Base-by-base conservation (phyloP, 192 early-diverging fungal genomes). In the Podila epicladia region DNA sequence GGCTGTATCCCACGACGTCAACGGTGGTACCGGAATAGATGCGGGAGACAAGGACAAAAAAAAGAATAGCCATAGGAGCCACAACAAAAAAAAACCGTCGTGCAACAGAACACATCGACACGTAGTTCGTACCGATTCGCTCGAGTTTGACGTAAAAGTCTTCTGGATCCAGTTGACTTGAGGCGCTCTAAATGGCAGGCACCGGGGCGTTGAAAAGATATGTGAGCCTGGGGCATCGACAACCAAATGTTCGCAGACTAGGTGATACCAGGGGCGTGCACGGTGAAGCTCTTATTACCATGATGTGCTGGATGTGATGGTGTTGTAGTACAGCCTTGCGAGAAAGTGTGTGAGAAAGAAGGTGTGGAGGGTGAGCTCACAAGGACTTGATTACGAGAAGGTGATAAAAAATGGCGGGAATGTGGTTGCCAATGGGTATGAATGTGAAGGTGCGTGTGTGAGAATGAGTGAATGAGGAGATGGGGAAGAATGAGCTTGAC, bases 91-190 rank as follows among this genome's bases (percentile, higher is more conserved):
- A 32, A 31, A 55, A 38, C 22, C 22, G 64, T 22, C 50, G 41
- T 38, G 29, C 24, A 37, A 65, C 19, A 29, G 28, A 58, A 9
- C 6, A 66, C 26, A 24, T 45, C 11, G 41, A 45, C 41, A 45
- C 41, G 41, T 45, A 45, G 13, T 45, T 55, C 6, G 26, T 75
- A 85, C 91, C 91, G 72, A 92, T 91, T 33, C 87, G 83, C 61
- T 92, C 91, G 65, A 91, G 91, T 64, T 90, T 91, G 28, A 87
- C 83, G 68, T 92, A 92, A 50, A 82, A 87, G 24, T 86, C 80
- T 77, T 92, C 91, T 53, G 91, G 91, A 69, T 92, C 90, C 20
- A 87, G 77, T 35, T 83, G 82, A 26, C 58, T 75, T 64, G 76
- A 71, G 12, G 65, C 74, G 69, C 82, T 78, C 84, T 85, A 66